Conservation (phyloP, 352 stramenopile genomes). For the Plasmopara muralis region DNA sequence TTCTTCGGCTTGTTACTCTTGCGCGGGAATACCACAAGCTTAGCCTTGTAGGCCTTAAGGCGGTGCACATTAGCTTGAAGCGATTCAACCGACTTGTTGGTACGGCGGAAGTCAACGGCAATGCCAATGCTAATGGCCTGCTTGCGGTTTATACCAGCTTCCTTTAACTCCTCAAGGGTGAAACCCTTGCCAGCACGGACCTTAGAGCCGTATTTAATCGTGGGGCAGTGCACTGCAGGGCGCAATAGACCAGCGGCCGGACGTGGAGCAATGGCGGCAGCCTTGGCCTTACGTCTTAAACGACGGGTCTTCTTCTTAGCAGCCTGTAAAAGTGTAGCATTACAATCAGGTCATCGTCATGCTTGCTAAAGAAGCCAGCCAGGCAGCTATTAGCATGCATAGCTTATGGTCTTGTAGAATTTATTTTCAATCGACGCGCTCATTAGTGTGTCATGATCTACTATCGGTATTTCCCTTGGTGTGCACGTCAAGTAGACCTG, state of each 20-base stretch:
- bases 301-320: conserved; percentile 97
- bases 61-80: conserved; percentile 96
- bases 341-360: conserved; percentile 13
- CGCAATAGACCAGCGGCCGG: conserved; percentile 94
- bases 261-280: conserved; percentile 94
- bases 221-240: conserved; percentile 97
- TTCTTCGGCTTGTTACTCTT: conserved; percentile 95
- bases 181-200: conserved; percentile 97
- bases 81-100: conserved; percentile 96
- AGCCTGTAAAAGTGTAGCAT: conserved; percentile 79
- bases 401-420: no score
- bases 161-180: conserved; percentile 98
- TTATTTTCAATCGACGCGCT: background rate
- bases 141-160: conserved; percentile 93
- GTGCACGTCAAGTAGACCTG: background rate
- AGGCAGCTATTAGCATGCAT: conserved; percentile 2
- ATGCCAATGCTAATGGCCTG: conserved; percentile 97
- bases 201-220: conserved; percentile 98
- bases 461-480: background rate
- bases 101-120: conserved; percentile 96
- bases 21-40: conserved; percentile 98
- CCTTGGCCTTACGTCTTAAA: conserved; percentile 94
- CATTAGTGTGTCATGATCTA: background rate
- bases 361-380: conserved; percentile 1
- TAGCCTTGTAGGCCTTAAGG: conserved; percentile 98